Evolutionary conservation across 2,329 filamentous ascomycete species (phyloP), one percentile per base, ranked within the genome.

Genomic region (Tolypocladium capitatum): DNA sequence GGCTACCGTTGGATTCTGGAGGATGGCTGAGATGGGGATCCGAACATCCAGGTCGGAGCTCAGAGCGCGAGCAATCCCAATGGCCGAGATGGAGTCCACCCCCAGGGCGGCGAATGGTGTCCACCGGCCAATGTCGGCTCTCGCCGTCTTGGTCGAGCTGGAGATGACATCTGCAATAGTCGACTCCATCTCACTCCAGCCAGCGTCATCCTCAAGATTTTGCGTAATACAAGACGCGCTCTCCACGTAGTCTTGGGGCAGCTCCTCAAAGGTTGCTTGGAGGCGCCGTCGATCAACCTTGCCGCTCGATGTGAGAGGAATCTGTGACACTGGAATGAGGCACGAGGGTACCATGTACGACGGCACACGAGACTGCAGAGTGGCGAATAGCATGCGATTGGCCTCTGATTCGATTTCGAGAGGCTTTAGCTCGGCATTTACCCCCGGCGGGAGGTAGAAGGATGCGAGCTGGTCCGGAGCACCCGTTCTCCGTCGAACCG

Each of bases 71-170:
- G 84, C 76, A 9, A 94, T 64, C 0, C 75, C 68, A 52, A 95
- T 94, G 0, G 86, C 86, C 8, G 83, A 84, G 27, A 95, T 79
- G 0, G 89, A 94, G 60, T 95, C 88, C 6, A 96, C 63, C 0
- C 90, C 90, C 3, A 94, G 63, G n/a, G 75, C 78, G 48, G 84
- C 81, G 51, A 95, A 84, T 0, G 88, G 87, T 0, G 80, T 83
- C 66, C 81, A 81, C 31, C 76, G 75, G 10, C 64, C 67, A 34
- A 94, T 70, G 0, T 69, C 63, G 1, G 60, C 55, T 4, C 58
- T 48, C 0, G 74, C 58, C 1, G 78, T 58, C 0, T 65, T 59
- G 2, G 83, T 68, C 0, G 73, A 65, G 5, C 69, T 55, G 0
- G 76, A 68, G 7, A 94, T 63, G 1, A 73, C 65, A 1, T 68